Conservation (phyloP, 2,329 filamentous ascomycete genomes). For the Cordyceps tenuipes region DNA sequence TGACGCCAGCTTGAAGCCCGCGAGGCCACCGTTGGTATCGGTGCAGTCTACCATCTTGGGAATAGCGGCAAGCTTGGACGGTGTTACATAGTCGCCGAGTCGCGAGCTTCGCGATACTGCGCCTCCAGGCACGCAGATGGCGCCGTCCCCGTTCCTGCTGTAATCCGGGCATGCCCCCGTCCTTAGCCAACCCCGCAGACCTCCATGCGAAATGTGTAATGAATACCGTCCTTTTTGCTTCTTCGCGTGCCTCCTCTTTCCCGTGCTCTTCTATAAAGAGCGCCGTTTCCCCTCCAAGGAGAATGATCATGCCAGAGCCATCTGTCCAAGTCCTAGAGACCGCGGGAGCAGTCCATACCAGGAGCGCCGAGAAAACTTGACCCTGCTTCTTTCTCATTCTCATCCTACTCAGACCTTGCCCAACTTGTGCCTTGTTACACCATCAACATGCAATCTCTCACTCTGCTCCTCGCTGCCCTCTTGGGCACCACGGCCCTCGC, state of each 20-base stretch:
- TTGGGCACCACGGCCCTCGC: constrained; percentile 2
- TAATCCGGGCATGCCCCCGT: background rate
- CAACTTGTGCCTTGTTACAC: background rate
- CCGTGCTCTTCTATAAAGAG: background rate
- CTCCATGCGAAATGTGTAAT: background rate
- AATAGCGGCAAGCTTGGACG: background rate
- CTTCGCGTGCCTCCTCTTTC: background rate
- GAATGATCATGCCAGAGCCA: no score
- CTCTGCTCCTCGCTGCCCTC: constrained; percentile 3
- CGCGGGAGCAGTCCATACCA: background rate
- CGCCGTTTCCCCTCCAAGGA: background rate
- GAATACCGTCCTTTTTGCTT: background rate
- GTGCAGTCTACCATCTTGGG: background rate
- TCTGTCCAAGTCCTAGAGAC: background rate
- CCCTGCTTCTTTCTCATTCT: background rate
- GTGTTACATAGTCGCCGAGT: background rate
- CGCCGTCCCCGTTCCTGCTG: background rate
- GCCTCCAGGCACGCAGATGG: background rate
- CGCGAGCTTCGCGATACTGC: background rate
- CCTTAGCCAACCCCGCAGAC: background rate
- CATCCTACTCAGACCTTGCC: background rate
- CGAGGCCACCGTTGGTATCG: background rate
- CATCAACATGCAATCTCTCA: background rate
- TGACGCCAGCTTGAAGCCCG: background rate
- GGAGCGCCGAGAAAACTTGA: background rate